Conservation (phyloP, 2,329 filamentous ascomycete genomes). For the Arthrinium phaeospermum region DNA sequence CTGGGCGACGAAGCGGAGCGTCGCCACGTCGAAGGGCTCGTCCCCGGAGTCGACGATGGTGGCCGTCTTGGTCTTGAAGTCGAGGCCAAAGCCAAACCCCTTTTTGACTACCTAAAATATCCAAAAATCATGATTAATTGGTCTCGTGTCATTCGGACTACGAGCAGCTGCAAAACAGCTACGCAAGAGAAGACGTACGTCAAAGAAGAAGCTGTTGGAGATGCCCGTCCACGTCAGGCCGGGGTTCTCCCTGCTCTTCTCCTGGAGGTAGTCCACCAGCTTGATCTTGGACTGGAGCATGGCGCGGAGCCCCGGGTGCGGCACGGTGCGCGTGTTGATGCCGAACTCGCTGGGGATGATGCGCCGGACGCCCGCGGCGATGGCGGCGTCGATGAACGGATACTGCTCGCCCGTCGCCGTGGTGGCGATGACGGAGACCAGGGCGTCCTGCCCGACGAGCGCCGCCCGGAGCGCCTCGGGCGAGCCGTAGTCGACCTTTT, state of each 20-base stretch:
- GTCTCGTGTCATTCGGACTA: background rate
- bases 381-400: conserved; percentile 59
- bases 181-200: conserved; percentile 46
- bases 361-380: conserved; percentile 60
- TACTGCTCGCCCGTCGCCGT: conserved; percentile 50
- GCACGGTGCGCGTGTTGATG: conserved; percentile 38
- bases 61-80: conserved; percentile 53
- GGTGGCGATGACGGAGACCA: conserved; percentile 55
- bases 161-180: background rate
- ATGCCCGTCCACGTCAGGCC: conserved; percentile 65
- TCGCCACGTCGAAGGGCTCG: conserved; percentile 56
- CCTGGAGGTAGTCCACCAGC: conserved; percentile 57
- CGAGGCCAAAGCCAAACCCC: conserved; percentile 56
- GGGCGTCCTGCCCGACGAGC: conserved; percentile 59
- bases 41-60: conserved; percentile 63
- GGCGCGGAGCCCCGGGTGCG: conserved; percentile 29
- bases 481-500: conserved; percentile 54
- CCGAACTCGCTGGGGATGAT: conserved; percentile 63
- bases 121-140: background rate
- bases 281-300: conserved; percentile 37
- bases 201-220: conserved; percentile 65
- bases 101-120: conserved; percentile 48
- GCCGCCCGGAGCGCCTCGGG: conserved; percentile 50
- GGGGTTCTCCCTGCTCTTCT: conserved; percentile 49
- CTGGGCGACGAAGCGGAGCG: conserved; percentile 55